Percentiles rank a stretch among this genome's conserved stretches.
phyloP scores from a whole-genome alignment of 1,139 yeast genomes.

The Nadsonia starkeyi-henricii region DNA sequence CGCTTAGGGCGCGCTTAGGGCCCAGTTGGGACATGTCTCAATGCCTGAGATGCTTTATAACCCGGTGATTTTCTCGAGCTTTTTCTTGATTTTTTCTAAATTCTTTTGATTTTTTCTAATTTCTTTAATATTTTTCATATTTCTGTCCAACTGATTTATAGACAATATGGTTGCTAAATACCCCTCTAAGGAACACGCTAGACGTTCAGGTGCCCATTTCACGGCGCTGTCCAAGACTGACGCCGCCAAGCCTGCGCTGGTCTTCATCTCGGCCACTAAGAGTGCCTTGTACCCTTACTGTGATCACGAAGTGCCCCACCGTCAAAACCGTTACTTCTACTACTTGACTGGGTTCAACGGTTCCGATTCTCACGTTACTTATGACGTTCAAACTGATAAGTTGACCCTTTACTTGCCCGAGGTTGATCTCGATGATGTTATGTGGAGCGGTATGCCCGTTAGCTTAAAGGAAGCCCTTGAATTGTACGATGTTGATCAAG shows the following conservation, averaged over 20 bases:
- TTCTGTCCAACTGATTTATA: too few species aligned
- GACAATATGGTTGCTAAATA: conserved; percentile 23
- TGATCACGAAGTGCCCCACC: conserved; percentile 64
- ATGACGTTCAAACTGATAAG: conserved; percentile 37
- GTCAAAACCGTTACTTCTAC: conserved; percentile 84
- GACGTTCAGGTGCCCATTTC: conserved; percentile 28
- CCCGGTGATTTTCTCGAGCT: too few species aligned
- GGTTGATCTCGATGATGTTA: conserved; percentile 74
- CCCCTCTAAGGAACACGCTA: conserved; percentile 46
- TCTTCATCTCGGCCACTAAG: conserved; percentile 59
- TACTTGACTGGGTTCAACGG: conserved; percentile 68
- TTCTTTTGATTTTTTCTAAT: too few species aligned
- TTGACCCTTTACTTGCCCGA: conserved; percentile 68
- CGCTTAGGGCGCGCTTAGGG: too few species aligned
- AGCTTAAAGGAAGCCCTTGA: conserved; percentile 48
- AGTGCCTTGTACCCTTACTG: conserved; percentile 56
- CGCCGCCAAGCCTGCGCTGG: conserved; percentile 14
- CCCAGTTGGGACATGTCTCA: too few species aligned
- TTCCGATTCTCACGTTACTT: conserved; percentile 63
- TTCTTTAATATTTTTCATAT: too few species aligned
- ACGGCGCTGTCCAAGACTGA: conserved; percentile 15
- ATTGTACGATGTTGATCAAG: conserved; percentile 70
- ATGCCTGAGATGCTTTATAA: too few species aligned
- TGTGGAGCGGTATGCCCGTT: conserved; percentile 92
- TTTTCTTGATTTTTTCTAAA: too few species aligned